Evolutionary conservation across 495 filamentous ascomycete species (phyloP), one percentile per base, ranked within the genome.

Genomic region (Coniosporium apollinis): DNA sequence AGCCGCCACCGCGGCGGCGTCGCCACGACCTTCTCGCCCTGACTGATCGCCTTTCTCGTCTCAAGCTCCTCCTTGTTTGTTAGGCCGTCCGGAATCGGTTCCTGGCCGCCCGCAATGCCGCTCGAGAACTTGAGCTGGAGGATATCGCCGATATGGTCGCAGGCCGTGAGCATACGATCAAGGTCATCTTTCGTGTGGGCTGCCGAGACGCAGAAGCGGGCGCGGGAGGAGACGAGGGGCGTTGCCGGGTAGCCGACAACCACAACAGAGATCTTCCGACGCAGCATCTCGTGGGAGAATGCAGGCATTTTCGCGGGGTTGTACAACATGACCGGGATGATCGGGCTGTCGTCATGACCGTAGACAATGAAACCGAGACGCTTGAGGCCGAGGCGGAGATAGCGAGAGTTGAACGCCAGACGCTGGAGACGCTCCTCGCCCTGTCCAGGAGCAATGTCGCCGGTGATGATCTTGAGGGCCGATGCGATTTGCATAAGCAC

Each of bases 181-280:
- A 97, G 67, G 54, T 97, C 89, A 37, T 96, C 89, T 61, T 97
- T 97, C 48, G 84, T 97, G 61, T 97, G 89, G 3, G 89, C 81
- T 10, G 89, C 80, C 8, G 83, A 93, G 18, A 97, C 76, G 59
- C 89, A 97, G 65, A 97, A 93, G 30, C 89, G 74, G 28, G 85
- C 89, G 24, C 89, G 75, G 4, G 91, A 94, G 31, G 79, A 86
- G 38, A 94, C 84, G 35, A 97, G 68, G 3, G 89, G 89, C n/a
- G 89, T 97, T 13, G 89, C 89, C 1, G 89, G 89, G 50, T 97
- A 97, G 30, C 89, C 91, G 40, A 97, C 89, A 24, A 97, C 79
- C 30, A 97, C 89, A 30, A 96, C 84, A n/a, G 87, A 87, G 42
- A 97, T 96, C 59, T 93, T 94, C 44, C 89, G 82, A 49, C 76